Percentiles rank a stretch among this genome's conserved stretches.
Conservation (phyloP, 2,329 filamentous ascomycete species). For the Metarhizium sp. region DNA sequence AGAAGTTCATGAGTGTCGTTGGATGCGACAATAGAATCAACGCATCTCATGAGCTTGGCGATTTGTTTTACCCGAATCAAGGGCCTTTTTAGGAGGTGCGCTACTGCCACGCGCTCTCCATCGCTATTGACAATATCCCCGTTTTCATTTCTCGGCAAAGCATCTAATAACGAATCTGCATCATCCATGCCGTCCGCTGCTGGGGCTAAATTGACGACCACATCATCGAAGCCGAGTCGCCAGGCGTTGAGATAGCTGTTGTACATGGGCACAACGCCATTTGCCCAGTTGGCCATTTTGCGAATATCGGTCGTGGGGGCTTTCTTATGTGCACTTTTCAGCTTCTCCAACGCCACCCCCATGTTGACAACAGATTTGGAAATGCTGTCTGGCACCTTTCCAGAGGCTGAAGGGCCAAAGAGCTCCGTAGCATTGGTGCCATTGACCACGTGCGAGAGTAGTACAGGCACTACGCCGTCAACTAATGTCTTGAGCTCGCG, state of each 20-base stretch:
- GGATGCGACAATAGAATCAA: constrained; percentile 45
- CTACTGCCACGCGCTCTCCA: constrained; percentile 88
- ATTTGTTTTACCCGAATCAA: constrained; percentile 83
- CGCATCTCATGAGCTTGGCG: constrained; percentile 67
- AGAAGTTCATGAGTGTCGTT: constrained; percentile 32
- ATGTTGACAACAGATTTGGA: constrained; percentile 88
- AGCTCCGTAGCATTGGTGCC: constrained; percentile 56
- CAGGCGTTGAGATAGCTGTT: constrained; percentile 78
- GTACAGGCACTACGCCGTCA: constrained; percentile 87
- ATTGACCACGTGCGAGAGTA: constrained; percentile 76
- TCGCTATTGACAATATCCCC: constrained; percentile 62
- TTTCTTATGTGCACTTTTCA: constrained; percentile 71
- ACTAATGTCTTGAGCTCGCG: constrained; percentile 88
- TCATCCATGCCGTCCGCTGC: constrained; percentile 44
- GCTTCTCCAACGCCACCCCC: constrained; percentile 79
- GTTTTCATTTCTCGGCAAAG: constrained; percentile 50
- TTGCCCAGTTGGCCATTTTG: constrained; percentile 71
- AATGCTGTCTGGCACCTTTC: constrained; percentile 48
- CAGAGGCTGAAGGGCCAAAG: constrained; percentile 48
- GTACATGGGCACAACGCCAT: constrained; percentile 69
- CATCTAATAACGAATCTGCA: constrained; percentile 49
- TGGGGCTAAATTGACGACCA: constrained; percentile 86
- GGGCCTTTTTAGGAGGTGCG: constrained; percentile 82
- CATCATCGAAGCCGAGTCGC: constrained; percentile 88
- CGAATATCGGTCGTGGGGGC: constrained; percentile 67